These are phyloP conservation scores for Plenodomus tracheiphilus DNA, from an alignment of 2,329 filamentous ascomycete species.

Conservation along the genomic window DNA sequence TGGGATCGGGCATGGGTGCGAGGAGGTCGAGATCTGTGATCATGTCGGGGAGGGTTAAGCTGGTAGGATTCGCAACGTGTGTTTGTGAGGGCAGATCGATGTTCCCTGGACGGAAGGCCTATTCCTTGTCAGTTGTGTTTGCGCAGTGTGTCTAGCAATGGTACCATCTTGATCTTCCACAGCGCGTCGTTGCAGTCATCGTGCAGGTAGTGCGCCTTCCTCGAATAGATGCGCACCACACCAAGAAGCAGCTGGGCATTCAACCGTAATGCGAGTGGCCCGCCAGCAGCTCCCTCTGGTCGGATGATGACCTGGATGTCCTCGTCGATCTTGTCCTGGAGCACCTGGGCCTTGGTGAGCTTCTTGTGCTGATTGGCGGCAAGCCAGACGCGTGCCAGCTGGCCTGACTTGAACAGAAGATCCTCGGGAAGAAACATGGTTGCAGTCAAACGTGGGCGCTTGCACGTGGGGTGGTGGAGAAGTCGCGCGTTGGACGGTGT, in stretches of 20 bases:
- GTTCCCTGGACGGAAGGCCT: conserved; percentile 93
- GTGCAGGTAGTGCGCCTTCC: conserved; percentile 92
- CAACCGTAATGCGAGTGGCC: conserved; percentile 89
- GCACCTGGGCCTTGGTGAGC: conserved; percentile 92
- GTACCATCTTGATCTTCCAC: conserved; percentile 97
- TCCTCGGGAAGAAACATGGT: conserved; percentile 97
- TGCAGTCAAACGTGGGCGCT: conserved; percentile 15
- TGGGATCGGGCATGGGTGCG: conserved; percentile 75
- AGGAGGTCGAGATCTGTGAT: conserved; percentile 93
- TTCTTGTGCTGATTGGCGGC: conserved; percentile 98
- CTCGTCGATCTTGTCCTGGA: conserved; percentile 92
- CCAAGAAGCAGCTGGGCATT: conserved; percentile 93
- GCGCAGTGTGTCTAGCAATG: conserved; percentile 2
- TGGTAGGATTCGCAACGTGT: conserved; percentile 79
- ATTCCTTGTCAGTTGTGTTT: conserved; percentile 17
- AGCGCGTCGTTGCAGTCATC: conserved; percentile 98
- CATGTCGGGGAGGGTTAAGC: conserved; percentile 85
- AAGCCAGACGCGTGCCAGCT: conserved; percentile 95
- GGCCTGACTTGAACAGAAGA: conserved; percentile 93
- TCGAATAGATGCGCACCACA: conserved; percentile 95
- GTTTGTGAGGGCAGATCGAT: conserved; percentile 85
- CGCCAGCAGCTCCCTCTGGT: conserved; percentile 64
- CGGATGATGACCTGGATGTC: conserved; percentile 95
- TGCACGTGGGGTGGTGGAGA: conserved; percentile 14
- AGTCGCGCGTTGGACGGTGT: conserved; percentile 26